phyloP scores from a whole-genome alignment of 768 basidiomycete species.

The Boletus barrowsii region DNA sequence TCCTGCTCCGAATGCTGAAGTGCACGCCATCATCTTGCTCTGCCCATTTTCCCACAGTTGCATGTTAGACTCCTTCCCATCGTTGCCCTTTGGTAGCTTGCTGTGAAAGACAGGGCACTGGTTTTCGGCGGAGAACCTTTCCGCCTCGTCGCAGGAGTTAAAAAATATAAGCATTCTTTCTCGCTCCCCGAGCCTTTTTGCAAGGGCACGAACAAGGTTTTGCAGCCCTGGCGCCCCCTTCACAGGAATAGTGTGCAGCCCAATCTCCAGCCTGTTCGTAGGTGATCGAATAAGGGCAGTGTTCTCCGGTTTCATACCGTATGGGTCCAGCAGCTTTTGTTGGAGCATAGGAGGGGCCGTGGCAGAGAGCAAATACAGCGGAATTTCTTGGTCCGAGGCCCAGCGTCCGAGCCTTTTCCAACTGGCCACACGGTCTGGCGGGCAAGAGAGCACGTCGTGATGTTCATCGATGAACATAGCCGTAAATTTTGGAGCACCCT shows the following conservation, averaged over 20 bases:
- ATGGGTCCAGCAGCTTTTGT: not conserved
- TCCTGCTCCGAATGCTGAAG: not conserved
- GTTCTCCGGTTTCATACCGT: not conserved
- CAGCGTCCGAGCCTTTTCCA: slow-evolving; percentile 3
- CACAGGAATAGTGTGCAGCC: not conserved
- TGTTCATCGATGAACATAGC: not conserved
- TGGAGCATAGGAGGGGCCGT: not conserved
- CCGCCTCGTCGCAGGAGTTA: not conserved
- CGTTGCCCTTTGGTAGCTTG: not conserved
- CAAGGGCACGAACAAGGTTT: not conserved
- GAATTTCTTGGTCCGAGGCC: not conserved
- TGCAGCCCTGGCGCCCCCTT: not conserved
- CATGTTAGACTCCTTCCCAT: not conserved
- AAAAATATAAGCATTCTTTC: slow-evolving; percentile 1
- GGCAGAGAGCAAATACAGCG: not conserved
- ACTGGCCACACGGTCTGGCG: not conserved
- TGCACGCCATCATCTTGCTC: slow-evolving; percentile 1
- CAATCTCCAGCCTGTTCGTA: not conserved
- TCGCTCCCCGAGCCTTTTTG: not conserved
- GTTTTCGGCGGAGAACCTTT: not conserved
- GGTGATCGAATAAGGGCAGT: not conserved
- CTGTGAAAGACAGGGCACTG: slow-evolving; percentile 2
- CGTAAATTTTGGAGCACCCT: not conserved
- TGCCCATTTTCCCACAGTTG: not conserved
- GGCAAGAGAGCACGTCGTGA: not conserved